Conservation (phyloP, 2,329 filamentous ascomycete genomes). For the Trichoderma sp. region DNA sequence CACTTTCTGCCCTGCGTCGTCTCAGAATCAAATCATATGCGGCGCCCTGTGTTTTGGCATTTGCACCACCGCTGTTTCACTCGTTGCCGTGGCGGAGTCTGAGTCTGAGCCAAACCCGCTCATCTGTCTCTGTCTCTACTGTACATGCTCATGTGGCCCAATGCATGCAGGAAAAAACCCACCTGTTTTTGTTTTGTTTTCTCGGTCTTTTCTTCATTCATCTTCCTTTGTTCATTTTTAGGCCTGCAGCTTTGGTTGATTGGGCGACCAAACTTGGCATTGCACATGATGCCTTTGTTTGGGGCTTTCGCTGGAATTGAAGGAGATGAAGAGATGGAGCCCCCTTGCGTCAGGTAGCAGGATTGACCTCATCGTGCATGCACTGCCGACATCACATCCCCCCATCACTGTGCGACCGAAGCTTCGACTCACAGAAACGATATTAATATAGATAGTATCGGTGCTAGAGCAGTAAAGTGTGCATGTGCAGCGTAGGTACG, state of each 20-base stretch:
- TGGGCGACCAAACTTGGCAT: background rate
- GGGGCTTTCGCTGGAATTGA: background rate
- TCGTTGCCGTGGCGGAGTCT: conserved; percentile 17
- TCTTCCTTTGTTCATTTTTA: background rate
- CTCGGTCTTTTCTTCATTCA: background rate
- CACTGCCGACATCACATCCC: conserved; percentile 4
- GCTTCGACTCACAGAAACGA: background rate
- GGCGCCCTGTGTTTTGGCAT: conserved; percentile 15
- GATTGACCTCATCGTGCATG: conserved; percentile 7
- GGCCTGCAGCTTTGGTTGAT: background rate
- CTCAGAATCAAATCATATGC: conserved; percentile 6
- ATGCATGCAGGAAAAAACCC: background rate
- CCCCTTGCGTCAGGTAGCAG: background rate
- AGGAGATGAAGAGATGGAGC: background rate
- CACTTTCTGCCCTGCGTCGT: background rate
- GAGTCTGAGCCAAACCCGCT: background rate
- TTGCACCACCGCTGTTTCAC: conserved; percentile 18
- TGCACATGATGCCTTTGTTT: background rate
- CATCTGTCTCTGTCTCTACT: background rate
- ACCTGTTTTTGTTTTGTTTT: too few species aligned
- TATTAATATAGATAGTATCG: background rate
- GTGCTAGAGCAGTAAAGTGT: background rate
- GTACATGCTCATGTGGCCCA: background rate
- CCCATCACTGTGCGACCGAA: background rate
- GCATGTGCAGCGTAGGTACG: background rate